Base-by-base conservation (phyloP, 345 rosid species). In the Linum lewisii region DNA sequence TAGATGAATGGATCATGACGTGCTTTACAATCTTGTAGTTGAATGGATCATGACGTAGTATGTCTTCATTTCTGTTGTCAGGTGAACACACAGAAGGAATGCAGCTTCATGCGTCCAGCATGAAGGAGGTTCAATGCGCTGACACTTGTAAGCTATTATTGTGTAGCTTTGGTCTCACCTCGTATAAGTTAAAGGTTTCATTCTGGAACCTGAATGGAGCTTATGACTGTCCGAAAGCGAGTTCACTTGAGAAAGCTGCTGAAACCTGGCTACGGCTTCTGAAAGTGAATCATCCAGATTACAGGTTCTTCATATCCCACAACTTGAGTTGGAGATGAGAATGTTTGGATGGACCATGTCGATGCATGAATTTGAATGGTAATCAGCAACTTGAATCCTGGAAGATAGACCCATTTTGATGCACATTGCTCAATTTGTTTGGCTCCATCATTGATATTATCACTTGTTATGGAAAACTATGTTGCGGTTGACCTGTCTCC, bases 151-250 rank as follows among this genome's bases (percentile, higher is more conserved):
- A 78, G 70, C 58, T 80, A 26, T 34, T 70, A 38, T 61, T 90
- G 45, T 93, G 86, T 21, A 78, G 72, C 52, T 80, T 90, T 24
- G 97, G 93, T 22, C 83, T 90, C 18, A 88, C 87, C 21, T 82
- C 88, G 13, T 87, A 85, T 64, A 87, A 90, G 72, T 62, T 85
- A 50, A 78, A 77, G 68, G 69, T 75, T 73, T 83, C 93, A 44
- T 77, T 78, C 49, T 75, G 85, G 82, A 75, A 72, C 49, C 73
- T 74, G 10, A 69, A 70, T 53, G 81, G 79, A 49, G 52, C 66
- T 57, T 60, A 75, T 7, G 88, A 85, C 70, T 47, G 66, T 63
- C 65, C 77, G 63, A 77, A 65, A 68, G 70, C 68, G 1, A 66
- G 60, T 37, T 63, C 64, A 60, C 75, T 81, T 20, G 56, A 78